A percentile compares a stretch with the other conserved stretches of the same genome.
Evolutionary conservation across 1,284 basidiomycete species (phyloP).

Genomic region (Pyrrhoderma lamaoense): DNA sequence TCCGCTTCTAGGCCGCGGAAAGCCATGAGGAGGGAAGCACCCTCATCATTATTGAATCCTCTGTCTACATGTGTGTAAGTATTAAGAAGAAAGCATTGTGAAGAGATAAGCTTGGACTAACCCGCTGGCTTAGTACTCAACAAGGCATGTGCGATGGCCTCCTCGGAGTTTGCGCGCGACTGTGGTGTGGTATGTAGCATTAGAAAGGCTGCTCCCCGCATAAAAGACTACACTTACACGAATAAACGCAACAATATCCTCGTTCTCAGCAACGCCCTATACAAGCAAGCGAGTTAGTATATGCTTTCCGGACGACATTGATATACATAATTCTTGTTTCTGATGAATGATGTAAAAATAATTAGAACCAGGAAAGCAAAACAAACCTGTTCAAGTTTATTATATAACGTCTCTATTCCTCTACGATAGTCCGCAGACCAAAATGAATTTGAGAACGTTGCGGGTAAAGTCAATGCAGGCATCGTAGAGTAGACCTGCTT

Average conservation of each 20-base stretch:
- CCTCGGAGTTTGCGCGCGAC: slow-evolving; percentile 62
- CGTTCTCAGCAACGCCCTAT: slow-evolving; percentile 71
- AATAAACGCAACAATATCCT: slow-evolving; percentile 76
- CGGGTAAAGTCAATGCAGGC: slow-evolving; percentile 80
- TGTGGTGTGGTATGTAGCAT: slow-evolving; percentile 25
- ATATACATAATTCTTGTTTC: not conserved
- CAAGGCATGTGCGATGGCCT: slow-evolving; percentile 49
- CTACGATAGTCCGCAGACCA: slow-evolving; percentile 85
- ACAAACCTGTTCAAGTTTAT: slow-evolving; percentile 70
- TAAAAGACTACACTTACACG: slow-evolving; percentile 41
- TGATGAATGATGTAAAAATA: slow-evolving; percentile 8
- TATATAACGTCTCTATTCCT: slow-evolving; percentile 72
- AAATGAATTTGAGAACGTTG: slow-evolving; percentile 84
- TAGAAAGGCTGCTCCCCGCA: slow-evolving; percentile 7
- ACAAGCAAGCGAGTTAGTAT: slow-evolving; percentile 13
- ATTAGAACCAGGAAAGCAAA: not conserved
- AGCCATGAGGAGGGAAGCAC: slow-evolving; percentile 68
- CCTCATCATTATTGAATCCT: slow-evolving; percentile 72
- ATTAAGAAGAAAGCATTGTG: not conserved
- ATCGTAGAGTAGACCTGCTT: slow-evolving; percentile 33
- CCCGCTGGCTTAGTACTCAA: slow-evolving; percentile 44
- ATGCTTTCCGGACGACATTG: slow-evolving; percentile 21
- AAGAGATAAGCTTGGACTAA: slow-evolving; percentile 13
- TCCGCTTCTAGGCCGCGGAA: slow-evolving; percentile 75
- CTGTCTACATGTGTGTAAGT: slow-evolving; percentile 31